Percentiles rank a stretch among this genome's conserved stretches.
Conservation (phyloP, 305 asterid species). For the Fraxinus latifolia region DNA sequence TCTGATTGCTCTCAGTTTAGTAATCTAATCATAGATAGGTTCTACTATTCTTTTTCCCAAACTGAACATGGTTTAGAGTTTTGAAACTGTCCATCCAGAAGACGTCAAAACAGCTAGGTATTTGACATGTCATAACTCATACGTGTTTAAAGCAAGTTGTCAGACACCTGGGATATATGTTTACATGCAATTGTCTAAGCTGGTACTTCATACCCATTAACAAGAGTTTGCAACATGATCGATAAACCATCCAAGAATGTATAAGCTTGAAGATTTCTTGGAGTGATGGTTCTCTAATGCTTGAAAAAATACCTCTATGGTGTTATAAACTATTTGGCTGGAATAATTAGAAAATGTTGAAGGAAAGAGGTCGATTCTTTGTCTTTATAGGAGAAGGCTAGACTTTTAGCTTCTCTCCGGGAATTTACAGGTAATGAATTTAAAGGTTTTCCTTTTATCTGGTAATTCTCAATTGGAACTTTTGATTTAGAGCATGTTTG, state of each 20-base stretch:
- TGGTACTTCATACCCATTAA: neutral
- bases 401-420: neutral
- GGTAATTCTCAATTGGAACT: neutral
- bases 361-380: neutral
- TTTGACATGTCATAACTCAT: neutral
- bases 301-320: neutral
- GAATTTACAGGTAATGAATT: neutral
- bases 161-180: neutral
- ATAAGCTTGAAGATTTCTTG: neutral
- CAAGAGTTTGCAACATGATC: neutral
- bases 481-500: neutral
- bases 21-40: neutral
- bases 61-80: neutral
- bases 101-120: neutral
- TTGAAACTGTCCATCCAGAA: neutral
- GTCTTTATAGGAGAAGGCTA: neutral
- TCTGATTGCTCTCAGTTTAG: neutral
- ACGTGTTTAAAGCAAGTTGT: neutral
- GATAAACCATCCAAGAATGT: neutral
- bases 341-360: neutral
- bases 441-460: neutral
- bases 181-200: neutral
- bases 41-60: neutral
- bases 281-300: neutral
- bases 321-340: neutral